Percentiles rank a stretch among this genome's conserved stretches.
Evolutionary conservation across 257 asterid genomes (phyloP).

Genomic region (Knoxia roxburghii): DNA sequence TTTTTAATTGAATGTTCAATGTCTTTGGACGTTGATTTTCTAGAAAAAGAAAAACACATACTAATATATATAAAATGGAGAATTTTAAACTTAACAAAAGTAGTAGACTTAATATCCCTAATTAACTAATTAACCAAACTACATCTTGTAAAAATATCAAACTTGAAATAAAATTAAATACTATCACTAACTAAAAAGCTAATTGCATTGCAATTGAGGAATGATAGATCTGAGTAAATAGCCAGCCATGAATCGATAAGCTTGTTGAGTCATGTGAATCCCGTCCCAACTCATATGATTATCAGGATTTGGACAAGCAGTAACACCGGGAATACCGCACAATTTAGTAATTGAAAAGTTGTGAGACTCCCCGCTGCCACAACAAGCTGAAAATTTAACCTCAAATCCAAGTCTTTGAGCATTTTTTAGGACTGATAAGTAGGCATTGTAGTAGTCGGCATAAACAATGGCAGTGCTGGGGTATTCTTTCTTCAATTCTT

Average conservation of each 20-base stretch:
- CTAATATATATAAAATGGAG: not conserved
- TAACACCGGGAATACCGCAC: not conserved
- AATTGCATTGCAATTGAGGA: not conserved
- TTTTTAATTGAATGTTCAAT: too few species aligned
- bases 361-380: not conserved
- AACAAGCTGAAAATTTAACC: not conserved
- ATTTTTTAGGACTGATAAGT: not conserved
- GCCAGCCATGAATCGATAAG: not conserved
- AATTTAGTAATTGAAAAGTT: not conserved
- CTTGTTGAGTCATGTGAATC: too few species aligned
- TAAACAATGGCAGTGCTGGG: not conserved
- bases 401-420: not conserved
- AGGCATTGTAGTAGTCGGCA: not conserved
- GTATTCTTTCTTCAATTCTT: not conserved
- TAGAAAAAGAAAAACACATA: not conserved
- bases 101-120: too few species aligned
- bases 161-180: too few species aligned
- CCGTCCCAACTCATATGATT: constrained; percentile 7
- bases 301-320: not conserved
- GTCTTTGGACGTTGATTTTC: too few species aligned
- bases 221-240: not conserved
- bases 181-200: not conserved
- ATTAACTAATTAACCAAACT: too few species aligned
- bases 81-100: not conserved
- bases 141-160: too few species aligned